A percentile compares a stretch with the other conserved stretches of the same genome.
phyloP scores from a whole-genome alignment of 1,284 basidiomycete species.

The Melampsora americana region DNA sequence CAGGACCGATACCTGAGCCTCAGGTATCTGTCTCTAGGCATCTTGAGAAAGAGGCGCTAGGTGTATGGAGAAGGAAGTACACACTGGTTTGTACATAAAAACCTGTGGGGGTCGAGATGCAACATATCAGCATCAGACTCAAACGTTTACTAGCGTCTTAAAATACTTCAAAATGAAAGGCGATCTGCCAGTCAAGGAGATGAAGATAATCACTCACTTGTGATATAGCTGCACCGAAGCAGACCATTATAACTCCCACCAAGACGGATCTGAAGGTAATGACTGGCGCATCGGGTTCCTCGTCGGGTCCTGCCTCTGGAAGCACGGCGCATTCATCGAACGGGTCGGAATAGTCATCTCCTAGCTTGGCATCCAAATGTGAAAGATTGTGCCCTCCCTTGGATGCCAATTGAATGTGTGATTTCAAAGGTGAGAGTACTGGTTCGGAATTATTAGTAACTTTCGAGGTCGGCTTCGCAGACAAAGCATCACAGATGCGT shows the following conservation, averaged over 20 bases:
- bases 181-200: background rate
- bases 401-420: background rate
- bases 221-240: conserved; percentile 38
- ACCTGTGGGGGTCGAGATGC: conserved; percentile 1
- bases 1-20: too few species aligned
- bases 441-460: background rate
- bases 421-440: background rate
- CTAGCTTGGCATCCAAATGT: background rate
- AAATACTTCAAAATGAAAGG: background rate
- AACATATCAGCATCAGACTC: background rate
- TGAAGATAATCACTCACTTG: conserved; percentile 14
- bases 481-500: too few species aligned
- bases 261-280: conserved; percentile 32
- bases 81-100: conserved; percentile 28
- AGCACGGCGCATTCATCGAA: conserved; percentile 38
- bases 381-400: background rate
- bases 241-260: conserved; percentile 24
- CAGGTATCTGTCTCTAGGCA: too few species aligned
- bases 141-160: background rate
- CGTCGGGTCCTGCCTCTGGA: conserved; percentile 22
- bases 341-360: conserved; percentile 18
- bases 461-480: background rate
- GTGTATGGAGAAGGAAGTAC: too few species aligned
- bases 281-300: conserved; percentile 33
- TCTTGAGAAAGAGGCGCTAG: too few species aligned